Evolutionary conservation across 2,329 filamentous ascomycete species (phyloP).

Genomic region (Tolypocladium sp.): DNA sequence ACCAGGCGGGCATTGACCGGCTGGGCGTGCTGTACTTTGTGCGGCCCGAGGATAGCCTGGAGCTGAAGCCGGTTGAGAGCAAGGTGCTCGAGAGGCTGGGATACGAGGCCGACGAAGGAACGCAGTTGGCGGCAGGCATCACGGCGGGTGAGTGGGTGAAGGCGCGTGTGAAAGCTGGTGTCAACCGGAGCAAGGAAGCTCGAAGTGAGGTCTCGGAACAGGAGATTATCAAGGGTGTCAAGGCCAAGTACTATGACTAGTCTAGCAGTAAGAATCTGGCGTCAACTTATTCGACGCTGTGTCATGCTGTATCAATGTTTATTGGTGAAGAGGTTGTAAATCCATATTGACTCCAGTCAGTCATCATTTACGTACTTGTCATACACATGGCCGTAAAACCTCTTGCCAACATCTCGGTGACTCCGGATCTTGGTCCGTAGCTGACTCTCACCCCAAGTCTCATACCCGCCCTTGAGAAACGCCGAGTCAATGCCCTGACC

Average conservation of each 20-base stretch:
- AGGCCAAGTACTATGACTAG: no score
- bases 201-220: no score
- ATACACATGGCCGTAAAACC: slow-evolving; percentile 37
- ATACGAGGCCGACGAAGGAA: no score
- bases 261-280: no score
- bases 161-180: no score
- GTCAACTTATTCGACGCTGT: background rate
- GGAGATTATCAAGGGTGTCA: no score
- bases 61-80: slow-evolving; percentile 20
- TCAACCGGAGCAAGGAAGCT: no score
- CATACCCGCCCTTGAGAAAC: slow-evolving; percentile 35
- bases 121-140: no score
- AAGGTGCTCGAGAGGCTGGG: slow-evolving; percentile 21
- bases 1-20: slow-evolving; percentile 34
- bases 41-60: slow-evolving; percentile 22
- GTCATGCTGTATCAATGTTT: no score
- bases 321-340: no score
- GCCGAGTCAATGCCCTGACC: slow-evolving; percentile 11
- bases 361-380: slow-evolving; percentile 15
- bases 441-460: slow-evolving; percentile 47
- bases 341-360: background rate
- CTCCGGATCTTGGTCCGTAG: slow-evolving; percentile 44
- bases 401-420: slow-evolving; percentile 36
- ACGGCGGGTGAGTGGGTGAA: no score
- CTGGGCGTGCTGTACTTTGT: slow-evolving; percentile 37